These are phyloP conservation scores for Dioscorea dumetorum DNA, from an alignment of 106 monocot species.

Conservation along the genomic window DNA sequence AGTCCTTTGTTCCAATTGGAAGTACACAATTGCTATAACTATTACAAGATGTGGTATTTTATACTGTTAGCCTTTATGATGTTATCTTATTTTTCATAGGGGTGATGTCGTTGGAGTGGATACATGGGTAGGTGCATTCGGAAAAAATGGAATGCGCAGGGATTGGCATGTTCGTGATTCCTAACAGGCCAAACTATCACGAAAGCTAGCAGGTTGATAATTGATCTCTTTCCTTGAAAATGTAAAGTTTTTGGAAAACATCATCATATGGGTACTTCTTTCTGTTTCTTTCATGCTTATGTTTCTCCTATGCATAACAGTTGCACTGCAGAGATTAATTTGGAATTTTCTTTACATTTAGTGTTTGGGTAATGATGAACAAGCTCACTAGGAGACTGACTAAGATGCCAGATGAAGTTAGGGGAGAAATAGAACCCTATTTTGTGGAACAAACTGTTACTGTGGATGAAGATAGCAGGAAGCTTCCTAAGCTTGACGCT, in stretches of 20 bases:
- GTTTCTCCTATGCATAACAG: not conserved
- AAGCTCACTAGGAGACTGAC: slow-evolving; percentile 61
- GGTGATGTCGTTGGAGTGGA: slow-evolving; percentile 78
- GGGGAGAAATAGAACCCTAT: slow-evolving; percentile 67
- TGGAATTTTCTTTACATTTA: slow-evolving; percentile 9
- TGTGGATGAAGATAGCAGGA: slow-evolving; percentile 65
- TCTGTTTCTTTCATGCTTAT: not conserved
- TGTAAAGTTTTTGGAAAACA: not conserved
- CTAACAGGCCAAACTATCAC: slow-evolving; percentile 61
- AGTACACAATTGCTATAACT: not conserved
- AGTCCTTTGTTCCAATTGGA: too few species aligned
- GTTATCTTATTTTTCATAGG: slow-evolving; percentile 26
- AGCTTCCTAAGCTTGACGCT: slow-evolving; percentile 66
- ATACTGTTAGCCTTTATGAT: not conserved
- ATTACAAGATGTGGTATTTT: too few species aligned
- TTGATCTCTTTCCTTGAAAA: not conserved
- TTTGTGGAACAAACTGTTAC: slow-evolving; percentile 57
- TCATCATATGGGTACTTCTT: not conserved
- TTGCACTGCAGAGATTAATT: not conserved
- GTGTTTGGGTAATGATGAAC: slow-evolving; percentile 97
- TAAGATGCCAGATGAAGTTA: slow-evolving; percentile 83
- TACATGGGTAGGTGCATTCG: slow-evolving; percentile 64
- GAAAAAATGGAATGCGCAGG: slow-evolving; percentile 91
- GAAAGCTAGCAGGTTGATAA: slow-evolving; percentile 67
- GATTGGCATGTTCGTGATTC: slow-evolving; percentile 88